phyloP scores from a whole-genome alignment of 768 basidiomycete genomes.

The Hortiboletus flavorubellus region DNA sequence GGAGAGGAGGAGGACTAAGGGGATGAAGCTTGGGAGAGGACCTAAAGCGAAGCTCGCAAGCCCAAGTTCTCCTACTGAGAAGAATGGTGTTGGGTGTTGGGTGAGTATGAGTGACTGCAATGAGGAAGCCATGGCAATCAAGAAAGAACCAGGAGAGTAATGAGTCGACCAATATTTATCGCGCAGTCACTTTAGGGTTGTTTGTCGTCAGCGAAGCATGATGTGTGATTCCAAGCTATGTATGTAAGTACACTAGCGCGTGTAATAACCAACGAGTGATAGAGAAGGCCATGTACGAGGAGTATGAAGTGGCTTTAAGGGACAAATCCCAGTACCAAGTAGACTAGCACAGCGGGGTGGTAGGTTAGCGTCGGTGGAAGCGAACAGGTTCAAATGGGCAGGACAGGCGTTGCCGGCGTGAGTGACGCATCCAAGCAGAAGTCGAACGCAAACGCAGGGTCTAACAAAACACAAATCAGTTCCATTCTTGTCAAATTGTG shows the following conservation, averaged over 20 bases:
- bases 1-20: constrained; percentile 29
- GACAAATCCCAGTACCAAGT: neutral
- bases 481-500: neutral
- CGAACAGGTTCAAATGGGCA: neutral
- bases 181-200: constrained; percentile 16
- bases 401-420: neutral
- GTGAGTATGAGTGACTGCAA: constrained; percentile 24
- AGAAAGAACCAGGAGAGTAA: neutral
- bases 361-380: neutral
- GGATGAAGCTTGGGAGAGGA: constrained; percentile 32
- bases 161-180: constrained; percentile 13
- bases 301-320: neutral
- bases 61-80: constrained; percentile 20
- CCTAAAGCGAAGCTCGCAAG: constrained; percentile 29
- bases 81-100: constrained; percentile 22
- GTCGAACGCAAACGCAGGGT: neutral
- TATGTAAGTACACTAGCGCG: neutral
- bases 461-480: constrained; percentile 5
- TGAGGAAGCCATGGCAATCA: constrained; percentile 18
- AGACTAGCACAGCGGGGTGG: neutral
- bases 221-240: neutral
- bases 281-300: neutral
- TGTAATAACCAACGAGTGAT: neutral
- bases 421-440: neutral
- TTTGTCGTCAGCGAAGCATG: constrained; percentile 7